A percentile compares a stretch with the other conserved stretches of the same genome.
Conservation (phyloP, 1,284 basidiomycete genomes). For the Rhodofomes roseus region DNA sequence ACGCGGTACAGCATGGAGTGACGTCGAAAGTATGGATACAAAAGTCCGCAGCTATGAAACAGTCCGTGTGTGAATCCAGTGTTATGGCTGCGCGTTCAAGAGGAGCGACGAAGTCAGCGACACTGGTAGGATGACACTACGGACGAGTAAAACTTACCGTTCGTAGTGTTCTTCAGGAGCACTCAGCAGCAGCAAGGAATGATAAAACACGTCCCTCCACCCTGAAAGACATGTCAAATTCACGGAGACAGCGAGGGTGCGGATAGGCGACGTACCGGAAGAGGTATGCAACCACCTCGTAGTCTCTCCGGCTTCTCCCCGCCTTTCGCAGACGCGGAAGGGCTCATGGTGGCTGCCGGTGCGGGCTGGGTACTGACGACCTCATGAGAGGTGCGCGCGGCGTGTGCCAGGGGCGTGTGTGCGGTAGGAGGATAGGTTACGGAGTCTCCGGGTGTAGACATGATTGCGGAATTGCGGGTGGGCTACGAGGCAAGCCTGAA, state of each 20-base stretch:
- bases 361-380: neutral
- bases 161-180: too few species aligned
- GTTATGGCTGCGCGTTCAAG: too few species aligned
- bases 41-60: too few species aligned
- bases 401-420: neutral
- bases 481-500: too few species aligned
- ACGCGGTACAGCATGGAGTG: too few species aligned
- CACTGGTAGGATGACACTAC: too few species aligned
- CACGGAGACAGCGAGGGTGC: neutral
- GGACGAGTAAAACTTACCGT: too few species aligned
- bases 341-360: neutral
- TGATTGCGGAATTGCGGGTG: neutral
- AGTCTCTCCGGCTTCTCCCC: neutral
- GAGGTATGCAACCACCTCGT: neutral
- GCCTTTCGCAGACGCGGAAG: neutral
- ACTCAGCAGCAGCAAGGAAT: neutral
- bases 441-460: neutral
- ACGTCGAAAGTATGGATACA: too few species aligned
- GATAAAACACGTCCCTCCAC: neutral
- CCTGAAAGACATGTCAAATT: neutral
- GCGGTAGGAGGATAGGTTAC: neutral
- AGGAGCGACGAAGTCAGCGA: too few species aligned
- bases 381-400: neutral
- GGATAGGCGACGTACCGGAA: neutral
- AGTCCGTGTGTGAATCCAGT: too few species aligned